A percentile compares a stretch with the other conserved stretches of the same genome.
Conservation (phyloP, 768 basidiomycete genomes). For the Chalciporus pseudorubinellus region DNA sequence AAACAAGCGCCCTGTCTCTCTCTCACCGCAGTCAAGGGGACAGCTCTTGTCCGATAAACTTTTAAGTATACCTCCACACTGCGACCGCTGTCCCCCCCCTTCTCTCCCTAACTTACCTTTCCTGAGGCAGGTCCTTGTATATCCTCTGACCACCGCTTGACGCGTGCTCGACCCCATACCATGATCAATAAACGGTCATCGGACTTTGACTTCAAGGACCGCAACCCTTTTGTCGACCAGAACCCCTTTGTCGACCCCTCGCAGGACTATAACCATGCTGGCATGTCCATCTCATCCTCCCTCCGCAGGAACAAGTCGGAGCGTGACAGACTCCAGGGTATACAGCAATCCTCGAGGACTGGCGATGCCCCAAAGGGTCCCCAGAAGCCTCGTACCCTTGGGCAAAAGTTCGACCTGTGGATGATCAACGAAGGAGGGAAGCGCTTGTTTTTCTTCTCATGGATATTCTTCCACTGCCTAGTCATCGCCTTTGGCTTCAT, state of each 20-base stretch:
- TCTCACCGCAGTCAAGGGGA: no score
- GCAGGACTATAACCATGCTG: slow-evolving; percentile 29
- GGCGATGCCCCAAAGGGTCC: slow-evolving; percentile 25
- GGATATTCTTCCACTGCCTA: slow-evolving; percentile 77
- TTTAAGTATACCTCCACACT: slow-evolving; percentile 1
- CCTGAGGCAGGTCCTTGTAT: slow-evolving; percentile 29
- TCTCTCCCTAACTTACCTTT: neutral
- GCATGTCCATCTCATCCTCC: slow-evolving; percentile 35
- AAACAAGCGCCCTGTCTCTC: no score
- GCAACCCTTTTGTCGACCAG: slow-evolving; percentile 45
- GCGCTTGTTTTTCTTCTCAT: slow-evolving; percentile 74
- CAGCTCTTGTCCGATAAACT: no score
- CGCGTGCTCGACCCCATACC: slow-evolving; percentile 10
- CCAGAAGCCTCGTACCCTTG: slow-evolving; percentile 39
- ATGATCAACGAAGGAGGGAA: slow-evolving; percentile 92
- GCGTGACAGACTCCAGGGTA: slow-evolving; percentile 76
- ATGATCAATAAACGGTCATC: slow-evolving; percentile 50
- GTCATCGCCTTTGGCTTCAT: slow-evolving; percentile 75
- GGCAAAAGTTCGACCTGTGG: slow-evolving; percentile 66
- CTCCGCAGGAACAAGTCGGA: slow-evolving; percentile 87
- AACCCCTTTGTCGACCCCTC: slow-evolving; percentile 43
- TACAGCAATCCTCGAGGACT: slow-evolving; percentile 60
- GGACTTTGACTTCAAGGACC: slow-evolving; percentile 69
- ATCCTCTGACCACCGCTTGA: slow-evolving; percentile 12
- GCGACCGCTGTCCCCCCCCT: neutral